Percentiles rank a stretch among this genome's conserved stretches.
Conservation (phyloP, 768 basidiomycete species). For the Russula virescens region DNA sequence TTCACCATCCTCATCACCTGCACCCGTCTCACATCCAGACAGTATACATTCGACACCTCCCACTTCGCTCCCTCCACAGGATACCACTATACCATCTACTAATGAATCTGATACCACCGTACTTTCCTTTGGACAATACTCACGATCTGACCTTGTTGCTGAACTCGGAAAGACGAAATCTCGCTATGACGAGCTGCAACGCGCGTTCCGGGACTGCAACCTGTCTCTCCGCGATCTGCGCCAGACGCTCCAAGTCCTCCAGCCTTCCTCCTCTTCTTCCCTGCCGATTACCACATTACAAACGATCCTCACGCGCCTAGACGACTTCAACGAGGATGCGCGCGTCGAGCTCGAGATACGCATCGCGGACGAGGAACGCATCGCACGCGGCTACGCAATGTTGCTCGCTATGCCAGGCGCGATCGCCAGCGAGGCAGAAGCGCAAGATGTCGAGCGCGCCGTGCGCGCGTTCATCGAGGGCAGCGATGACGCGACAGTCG, state of each 20-base stretch:
- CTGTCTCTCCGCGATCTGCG: slow-evolving; percentile 56
- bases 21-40: background rate
- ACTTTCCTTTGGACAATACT: background rate
- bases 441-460: slow-evolving; percentile 42
- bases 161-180: slow-evolving; percentile 41
- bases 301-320: slow-evolving; percentile 53
- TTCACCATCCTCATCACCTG: background rate
- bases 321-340: slow-evolving; percentile 72
- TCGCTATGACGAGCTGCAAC: slow-evolving; percentile 58
- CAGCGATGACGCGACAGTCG: slow-evolving; percentile 44
- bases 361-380: slow-evolving; percentile 62
- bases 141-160: slow-evolving; percentile 36
- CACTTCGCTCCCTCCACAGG: background rate
- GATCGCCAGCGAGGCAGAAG: slow-evolving; percentile 27
- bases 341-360: slow-evolving; percentile 81
- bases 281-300: slow-evolving; percentile 35
- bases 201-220: slow-evolving; percentile 64
- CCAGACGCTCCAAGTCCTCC: slow-evolving; percentile 29
- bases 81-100: slow-evolving; percentile 10
- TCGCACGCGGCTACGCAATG: slow-evolving; percentile 60
- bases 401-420: slow-evolving; percentile 58
- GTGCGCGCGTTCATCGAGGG: slow-evolving; percentile 55
- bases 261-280: slow-evolving; percentile 15
- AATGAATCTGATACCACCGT: slow-evolving; percentile 4
- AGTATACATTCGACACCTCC: background rate